Evolutionary conservation across 164 flowering plant species (phyloP).

Genomic region (Stephania japonica): DNA sequence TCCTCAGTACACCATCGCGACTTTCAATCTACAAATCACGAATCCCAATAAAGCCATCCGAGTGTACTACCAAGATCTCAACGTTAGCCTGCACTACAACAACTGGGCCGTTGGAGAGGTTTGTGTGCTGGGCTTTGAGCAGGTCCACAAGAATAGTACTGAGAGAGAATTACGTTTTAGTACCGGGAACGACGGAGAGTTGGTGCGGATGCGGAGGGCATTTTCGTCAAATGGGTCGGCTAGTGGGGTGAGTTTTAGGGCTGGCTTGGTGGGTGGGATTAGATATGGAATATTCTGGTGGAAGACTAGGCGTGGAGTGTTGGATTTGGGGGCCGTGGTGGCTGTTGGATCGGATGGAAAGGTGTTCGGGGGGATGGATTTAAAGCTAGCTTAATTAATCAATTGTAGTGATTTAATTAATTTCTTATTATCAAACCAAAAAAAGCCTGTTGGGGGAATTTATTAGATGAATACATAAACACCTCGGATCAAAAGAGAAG

Average conservation of each 20-base stretch:
- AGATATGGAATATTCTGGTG: slow-evolving; percentile 15
- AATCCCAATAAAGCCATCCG: slow-evolving; percentile 23
- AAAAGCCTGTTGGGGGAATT: no score
- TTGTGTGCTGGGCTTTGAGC: slow-evolving; percentile 10
- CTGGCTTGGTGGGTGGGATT: slow-evolving; percentile 14
- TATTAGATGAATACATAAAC: no score
- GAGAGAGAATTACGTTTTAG: slow-evolving; percentile 2
- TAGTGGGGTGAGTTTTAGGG: slow-evolving; percentile 6
- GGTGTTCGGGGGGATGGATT: neutral
- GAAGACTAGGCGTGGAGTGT: slow-evolving; percentile 15
- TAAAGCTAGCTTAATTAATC: slow-evolving; percentile 5
- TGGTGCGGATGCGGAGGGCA: slow-evolving; percentile 4
- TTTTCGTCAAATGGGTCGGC: neutral
- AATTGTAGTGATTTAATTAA: no score
- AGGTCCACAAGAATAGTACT: slow-evolving; percentile 15
- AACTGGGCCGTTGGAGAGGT: slow-evolving; percentile 7
- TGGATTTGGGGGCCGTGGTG: slow-evolving; percentile 18
- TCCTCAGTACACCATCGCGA: neutral
- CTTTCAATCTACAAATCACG: slow-evolving; percentile 14
- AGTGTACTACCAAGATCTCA: slow-evolving; percentile 11
- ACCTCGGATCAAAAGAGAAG: no score
- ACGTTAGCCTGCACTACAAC: slow-evolving; percentile 3
- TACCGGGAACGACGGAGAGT: neutral
- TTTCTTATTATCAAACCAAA: no score
- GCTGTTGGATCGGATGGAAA: slow-evolving; percentile 18